A percentile compares a stretch with the other conserved stretches of the same genome.
These are phyloP conservation scores for Stevia rebaudiana DNA, from an alignment of 140 eudicot species.

Conservation along the genomic window DNA sequence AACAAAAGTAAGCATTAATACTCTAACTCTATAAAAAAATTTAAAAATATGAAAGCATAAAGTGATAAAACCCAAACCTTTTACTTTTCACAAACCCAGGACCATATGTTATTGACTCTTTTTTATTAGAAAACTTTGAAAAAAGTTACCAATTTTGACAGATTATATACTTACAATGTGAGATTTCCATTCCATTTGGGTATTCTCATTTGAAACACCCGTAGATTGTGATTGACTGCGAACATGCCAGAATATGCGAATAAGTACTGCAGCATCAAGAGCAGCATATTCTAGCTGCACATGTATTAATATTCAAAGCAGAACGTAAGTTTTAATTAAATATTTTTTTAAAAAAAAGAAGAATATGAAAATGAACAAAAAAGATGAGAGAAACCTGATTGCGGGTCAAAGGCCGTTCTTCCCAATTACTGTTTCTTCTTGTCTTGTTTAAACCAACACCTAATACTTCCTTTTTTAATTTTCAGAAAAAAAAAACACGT, in stretches of 20 bases:
- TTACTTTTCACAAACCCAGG: no score
- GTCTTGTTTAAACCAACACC: constrained; percentile 89
- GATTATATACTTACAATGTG: constrained; percentile 52
- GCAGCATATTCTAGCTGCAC: constrained; percentile 97
- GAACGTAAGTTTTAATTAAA: background rate
- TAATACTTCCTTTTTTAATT: constrained; percentile 57
- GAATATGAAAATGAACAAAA: constrained; percentile 1
- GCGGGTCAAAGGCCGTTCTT: constrained; percentile 76
- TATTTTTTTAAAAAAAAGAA: background rate
- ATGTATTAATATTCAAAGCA: background rate
- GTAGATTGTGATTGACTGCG: constrained; percentile 51
- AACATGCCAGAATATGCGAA: constrained; percentile 77
- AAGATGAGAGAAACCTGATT: constrained; percentile 43
- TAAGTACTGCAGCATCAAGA: constrained; percentile 91
- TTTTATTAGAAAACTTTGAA: background rate
- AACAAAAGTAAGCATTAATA: no score
- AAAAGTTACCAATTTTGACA: background rate
- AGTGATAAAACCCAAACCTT: no score
- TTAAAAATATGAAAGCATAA: no score
- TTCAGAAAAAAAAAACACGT: background rate
- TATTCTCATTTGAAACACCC: constrained; percentile 32
- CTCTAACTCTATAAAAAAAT: no score
- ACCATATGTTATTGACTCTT: no score
- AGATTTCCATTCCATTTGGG: constrained; percentile 84
- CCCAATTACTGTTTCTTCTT: constrained; percentile 94